Evolutionary conservation across 495 filamentous ascomycete species (phyloP).

Genomic region (Penicillium verhagenii): DNA sequence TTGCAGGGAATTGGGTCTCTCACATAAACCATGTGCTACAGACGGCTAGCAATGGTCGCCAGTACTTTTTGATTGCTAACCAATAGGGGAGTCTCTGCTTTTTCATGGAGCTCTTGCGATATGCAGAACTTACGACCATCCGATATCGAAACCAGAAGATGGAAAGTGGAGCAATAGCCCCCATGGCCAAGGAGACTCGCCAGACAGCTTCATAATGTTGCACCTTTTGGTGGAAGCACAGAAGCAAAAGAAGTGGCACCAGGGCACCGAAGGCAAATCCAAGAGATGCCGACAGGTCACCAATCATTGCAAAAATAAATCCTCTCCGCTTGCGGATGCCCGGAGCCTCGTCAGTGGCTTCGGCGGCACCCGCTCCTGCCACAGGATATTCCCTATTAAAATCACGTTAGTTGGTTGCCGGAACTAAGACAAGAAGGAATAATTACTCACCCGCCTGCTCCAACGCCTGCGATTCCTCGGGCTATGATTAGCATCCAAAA

Average conservation of each 20-base stretch:
- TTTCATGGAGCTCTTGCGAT: conserved; percentile 63
- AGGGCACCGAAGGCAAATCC: conserved; percentile 34
- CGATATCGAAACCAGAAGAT: conserved; percentile 42
- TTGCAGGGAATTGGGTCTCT: not conserved
- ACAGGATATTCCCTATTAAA: conserved; percentile 31
- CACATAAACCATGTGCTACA: conserved; percentile 39
- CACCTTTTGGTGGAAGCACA: conserved; percentile 30
- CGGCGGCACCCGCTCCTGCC: conserved; percentile 31
- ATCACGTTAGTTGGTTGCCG: not conserved
- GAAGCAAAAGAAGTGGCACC: conserved; percentile 27
- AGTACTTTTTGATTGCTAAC: conserved; percentile 37
- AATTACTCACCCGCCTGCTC: conserved; percentile 24
- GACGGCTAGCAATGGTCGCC: conserved; percentile 35
- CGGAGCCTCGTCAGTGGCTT: conserved; percentile 34
- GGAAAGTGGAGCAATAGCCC: conserved; percentile 30
- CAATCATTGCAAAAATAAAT: conserved; percentile 37
- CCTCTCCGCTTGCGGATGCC: conserved; percentile 30
- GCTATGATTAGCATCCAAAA: conserved; percentile 32
- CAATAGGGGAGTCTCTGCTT: conserved; percentile 31
- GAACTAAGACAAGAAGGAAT: not conserved
- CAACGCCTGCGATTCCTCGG: conserved; percentile 27
- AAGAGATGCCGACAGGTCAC: conserved; percentile 32
- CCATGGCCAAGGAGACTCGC: conserved; percentile 33
- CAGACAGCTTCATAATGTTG: conserved; percentile 30
- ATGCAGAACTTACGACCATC: conserved; percentile 57